A percentile compares a stretch with the other conserved stretches of the same genome.
Evolutionary conservation across 345 rosid species (phyloP).

Genomic region (Sonneratia caseolaris): DNA sequence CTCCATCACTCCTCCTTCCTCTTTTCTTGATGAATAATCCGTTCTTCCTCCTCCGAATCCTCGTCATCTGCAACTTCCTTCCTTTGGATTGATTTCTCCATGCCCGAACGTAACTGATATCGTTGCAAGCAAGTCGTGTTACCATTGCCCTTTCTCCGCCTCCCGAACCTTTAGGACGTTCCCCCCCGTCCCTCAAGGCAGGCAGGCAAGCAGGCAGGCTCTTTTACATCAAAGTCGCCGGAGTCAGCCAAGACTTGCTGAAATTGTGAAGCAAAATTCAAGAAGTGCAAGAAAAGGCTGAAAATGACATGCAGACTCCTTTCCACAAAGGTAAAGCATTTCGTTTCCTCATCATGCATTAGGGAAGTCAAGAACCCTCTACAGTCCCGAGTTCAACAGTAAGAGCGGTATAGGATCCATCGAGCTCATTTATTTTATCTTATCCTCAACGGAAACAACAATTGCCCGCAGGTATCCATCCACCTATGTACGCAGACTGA

Average conservation of each 20-base stretch:
- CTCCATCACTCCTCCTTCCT: too few relatives aligned
- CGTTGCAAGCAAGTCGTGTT: not conserved
- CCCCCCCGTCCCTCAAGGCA: slow-evolving; percentile 53
- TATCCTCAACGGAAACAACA: not conserved
- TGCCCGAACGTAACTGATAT: too few relatives aligned
- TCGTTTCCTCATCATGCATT: not conserved
- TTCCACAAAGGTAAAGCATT: not conserved
- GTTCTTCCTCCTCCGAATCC: too few relatives aligned
- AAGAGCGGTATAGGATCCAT: not conserved
- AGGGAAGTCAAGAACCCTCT: not conserved
- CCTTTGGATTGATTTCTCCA: too few relatives aligned
- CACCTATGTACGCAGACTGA: not conserved
- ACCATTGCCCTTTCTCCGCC: slow-evolving; percentile 53
- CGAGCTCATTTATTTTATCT: not conserved
- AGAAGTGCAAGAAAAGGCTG: not conserved
- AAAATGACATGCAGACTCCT: not conserved
- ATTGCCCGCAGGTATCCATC: not conserved
- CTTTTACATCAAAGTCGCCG: slow-evolving; percentile 74
- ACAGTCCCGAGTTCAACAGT: not conserved
- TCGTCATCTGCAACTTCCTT: too few relatives aligned
- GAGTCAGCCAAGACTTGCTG: slow-evolving; percentile 65
- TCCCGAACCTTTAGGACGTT: slow-evolving; percentile 77
- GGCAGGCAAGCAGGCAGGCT: slow-evolving; percentile 64
- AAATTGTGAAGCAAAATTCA: too few relatives aligned
- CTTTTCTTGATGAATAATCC: too few relatives aligned